Base-by-base conservation (phyloP, 2,329 filamentous ascomycete genomes). In the Botrytis byssoidea region DNA sequence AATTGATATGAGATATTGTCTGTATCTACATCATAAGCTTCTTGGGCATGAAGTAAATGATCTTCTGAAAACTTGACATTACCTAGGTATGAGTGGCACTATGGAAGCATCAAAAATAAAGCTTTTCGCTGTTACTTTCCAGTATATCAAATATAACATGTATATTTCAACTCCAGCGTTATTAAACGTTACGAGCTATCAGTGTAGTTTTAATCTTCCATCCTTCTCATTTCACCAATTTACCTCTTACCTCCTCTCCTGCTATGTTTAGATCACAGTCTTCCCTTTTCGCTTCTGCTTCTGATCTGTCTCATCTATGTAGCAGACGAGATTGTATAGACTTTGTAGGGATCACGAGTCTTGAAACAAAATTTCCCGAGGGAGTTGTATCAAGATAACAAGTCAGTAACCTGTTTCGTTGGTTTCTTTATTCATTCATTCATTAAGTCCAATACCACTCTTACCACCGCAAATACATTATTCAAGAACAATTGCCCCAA, bases 191-290 rank as follows among this genome's bases (percentile, higher is more conserved):
- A 18, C 14, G 1, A 7, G 48, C 25, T n/a, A 2, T 25, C 6
- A 14, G 25, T n/a, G 12, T n/a, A 51, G 48, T 3, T 3, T 6
- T 12, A n/a, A 51, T 14, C 4, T n/a, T n/a, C 4, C 10, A 2
- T n/a, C 12, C 4, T 51, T 5, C 3, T 14, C 12, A n/a, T 51
- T 51, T 51, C 5, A 2, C 10, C 4, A 25, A 12, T 14, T 12
- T 48, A 51, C 46, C 4, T 25, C 10, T n/a, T n/a, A 12, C 25
- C 48, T 51, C 10, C 4, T 55, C 25, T 55, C 14, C 14, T 55
- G 1, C 18, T 8, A 7, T 55, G 1, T 16, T 55, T 8, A 8
- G 3, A 29, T 0, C 12, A 1, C 7, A n/a, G 6, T 8, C 51
- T n/a, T n/a, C 1, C 12, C 1, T 7, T 16, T 29, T 16, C 6